Evolutionary conservation across 495 filamentous ascomycete species (phyloP), one percentile per base, ranked within the genome.

Genomic region (Neurospora hispaniola): DNA sequence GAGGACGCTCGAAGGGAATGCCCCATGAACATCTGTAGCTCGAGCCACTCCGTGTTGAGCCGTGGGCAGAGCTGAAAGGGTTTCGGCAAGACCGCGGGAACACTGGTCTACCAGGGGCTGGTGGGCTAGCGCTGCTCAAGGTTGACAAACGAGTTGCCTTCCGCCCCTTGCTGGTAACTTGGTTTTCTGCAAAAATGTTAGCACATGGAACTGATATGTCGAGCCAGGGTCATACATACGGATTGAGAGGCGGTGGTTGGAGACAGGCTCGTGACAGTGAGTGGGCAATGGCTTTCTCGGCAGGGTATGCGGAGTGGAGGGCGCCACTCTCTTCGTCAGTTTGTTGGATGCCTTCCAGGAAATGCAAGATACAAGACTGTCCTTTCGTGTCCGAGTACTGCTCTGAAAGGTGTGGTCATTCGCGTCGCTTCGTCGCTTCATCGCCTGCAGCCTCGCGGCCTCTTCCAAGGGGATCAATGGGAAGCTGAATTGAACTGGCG

Each of bases 381-480:
- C 71, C 35, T 77, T 74, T 1, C 75, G 77, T 2, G 78, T 74
- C 40, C 73, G 71, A 11, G 27, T 39, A 12, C 41, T 72, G 70
- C 71, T 77, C 8, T 71, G 72, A n/a, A 76, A 42, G 1, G 76
- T 77, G 14, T 68, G 62, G n/a, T 75, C 71, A 6, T 79, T 78
- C n/a, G 75, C 73, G 31, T 73, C 77, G 18, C 74, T 76, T 18
- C 69, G 43, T 6, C 69, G 54, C 68, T 70, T 70, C 12, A 76
- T 16, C 31, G 76, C 76, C 31, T 77, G 73, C 14, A 74, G 74
- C 54, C 70, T 73, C 14, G 78, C 78, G 6, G 78, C 78, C 54
- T 80, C 78, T 23, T 75, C 38, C 4, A 79, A 43, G 5, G 73
- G 73, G 38, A 80, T 79, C 54, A 80, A 46, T 5, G 76, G 73